Conservation (phyloP, 2,329 filamentous ascomycete species). For the Tothia fuscella region DNA sequence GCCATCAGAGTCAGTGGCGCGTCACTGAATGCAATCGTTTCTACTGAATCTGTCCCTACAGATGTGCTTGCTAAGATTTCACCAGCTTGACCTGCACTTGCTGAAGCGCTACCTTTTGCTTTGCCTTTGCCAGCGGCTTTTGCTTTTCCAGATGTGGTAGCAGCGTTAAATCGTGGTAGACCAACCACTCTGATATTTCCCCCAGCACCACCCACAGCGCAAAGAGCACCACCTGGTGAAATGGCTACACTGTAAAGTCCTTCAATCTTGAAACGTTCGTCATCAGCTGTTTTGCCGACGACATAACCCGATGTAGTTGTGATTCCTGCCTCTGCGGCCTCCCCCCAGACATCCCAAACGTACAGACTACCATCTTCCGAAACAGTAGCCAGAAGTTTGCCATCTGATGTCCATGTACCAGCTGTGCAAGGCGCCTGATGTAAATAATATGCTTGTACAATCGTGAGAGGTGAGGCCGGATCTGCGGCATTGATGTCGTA, state of each 20-base stretch:
- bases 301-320: conserved; percentile 48
- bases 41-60: conserved; percentile 66
- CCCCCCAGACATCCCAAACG: conserved; percentile 85
- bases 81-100: conserved; percentile 41
- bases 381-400: conserved; percentile 74
- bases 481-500: conserved; percentile 69
- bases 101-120: conserved; percentile 37
- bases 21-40: conserved; percentile 58
- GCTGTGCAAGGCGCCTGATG: conserved; percentile 81
- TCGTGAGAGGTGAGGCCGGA: conserved; percentile 52
- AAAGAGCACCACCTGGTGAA: conserved; percentile 65
- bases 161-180: conserved; percentile 50
- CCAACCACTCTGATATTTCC: conserved; percentile 78
- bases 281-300: conserved; percentile 63
- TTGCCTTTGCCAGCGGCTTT: conserved; percentile 30
- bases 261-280: conserved; percentile 85
- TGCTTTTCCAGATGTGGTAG: conserved; percentile 20
- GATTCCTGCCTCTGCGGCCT: conserved; percentile 54
- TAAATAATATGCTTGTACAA: conserved; percentile 84
- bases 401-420: conserved; percentile 82
- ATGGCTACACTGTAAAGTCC: conserved; percentile 82
- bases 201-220: conserved; percentile 77
- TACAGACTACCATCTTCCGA: conserved; percentile 80
- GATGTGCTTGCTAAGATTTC: conserved; percentile 74
- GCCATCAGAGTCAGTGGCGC: conserved; percentile 49